Percentiles rank a stretch among this genome's conserved stretches.
Evolutionary conservation across 2,329 filamentous ascomycete species (phyloP).

Genomic region (Clarireedia sp.): DNA sequence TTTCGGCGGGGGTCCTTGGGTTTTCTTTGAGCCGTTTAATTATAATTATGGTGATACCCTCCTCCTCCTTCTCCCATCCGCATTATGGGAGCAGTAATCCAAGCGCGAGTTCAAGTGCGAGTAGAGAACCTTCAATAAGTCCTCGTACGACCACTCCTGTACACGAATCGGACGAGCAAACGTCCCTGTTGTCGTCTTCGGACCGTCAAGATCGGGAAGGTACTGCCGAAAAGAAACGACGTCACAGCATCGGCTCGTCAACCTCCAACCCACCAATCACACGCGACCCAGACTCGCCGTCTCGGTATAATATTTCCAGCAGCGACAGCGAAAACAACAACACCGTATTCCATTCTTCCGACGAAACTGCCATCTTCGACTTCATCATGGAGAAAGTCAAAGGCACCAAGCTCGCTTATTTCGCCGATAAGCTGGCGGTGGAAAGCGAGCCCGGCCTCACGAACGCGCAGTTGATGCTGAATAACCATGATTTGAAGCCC

Average conservation of each 20-base stretch:
- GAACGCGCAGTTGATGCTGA: conserved; percentile 74
- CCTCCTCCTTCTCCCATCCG: background rate
- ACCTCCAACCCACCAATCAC: background rate
- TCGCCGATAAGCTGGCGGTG: conserved; percentile 57
- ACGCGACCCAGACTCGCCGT: background rate
- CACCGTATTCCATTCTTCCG: conserved; percentile 16
- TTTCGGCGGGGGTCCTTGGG: background rate
- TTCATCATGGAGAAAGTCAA: conserved; percentile 33
- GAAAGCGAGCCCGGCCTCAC: conserved; percentile 69
- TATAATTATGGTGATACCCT: background rate
- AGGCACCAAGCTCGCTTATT: conserved; percentile 20
- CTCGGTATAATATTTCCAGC: background rate
- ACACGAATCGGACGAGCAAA: background rate
- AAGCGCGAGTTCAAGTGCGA: background rate
- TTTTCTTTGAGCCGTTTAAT: background rate
- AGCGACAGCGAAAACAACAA: background rate
- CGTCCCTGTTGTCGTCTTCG: background rate
- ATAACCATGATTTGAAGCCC: conserved; percentile 72
- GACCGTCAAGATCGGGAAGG: background rate
- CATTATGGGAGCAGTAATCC: background rate
- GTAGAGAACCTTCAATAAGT: background rate
- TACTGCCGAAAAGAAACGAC: background rate
- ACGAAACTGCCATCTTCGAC: conserved; percentile 32
- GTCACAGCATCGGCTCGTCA: background rate
- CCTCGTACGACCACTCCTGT: background rate